Evolutionary conservation across 148 eudicot species (phyloP), one percentile per base, ranked within the genome.

Genomic region (Amaranthus hypochondriacus): DNA sequence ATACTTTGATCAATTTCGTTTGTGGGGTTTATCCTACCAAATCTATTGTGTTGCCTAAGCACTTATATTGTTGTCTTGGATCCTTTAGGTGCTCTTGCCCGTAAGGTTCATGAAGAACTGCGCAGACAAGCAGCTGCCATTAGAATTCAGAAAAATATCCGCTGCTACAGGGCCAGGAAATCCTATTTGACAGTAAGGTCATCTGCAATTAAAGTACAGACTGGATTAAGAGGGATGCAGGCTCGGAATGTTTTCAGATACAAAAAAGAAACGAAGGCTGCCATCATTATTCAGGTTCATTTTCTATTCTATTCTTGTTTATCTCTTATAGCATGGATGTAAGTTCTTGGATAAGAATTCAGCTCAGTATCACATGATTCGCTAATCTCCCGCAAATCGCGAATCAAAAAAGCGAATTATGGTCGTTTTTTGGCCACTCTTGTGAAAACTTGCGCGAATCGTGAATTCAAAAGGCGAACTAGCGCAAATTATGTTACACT

Each of bases 141-240:
- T 76, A 90, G 81, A 81, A 90, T 96, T 74, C 99, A 96, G 76
- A 96, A 85, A 90, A 80, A 87, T 68, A 90, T 86, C 91, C 85
- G 94, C 44, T 69, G 95, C 61, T 73, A 74, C 70, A 76, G 82
- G 73, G 85, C 86, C 49, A 69, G 89, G 76, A 84, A 79, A 76
- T 86, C 94, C 48, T 96, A 87, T 80, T 14, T 28, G 64, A 77
- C 72, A 54, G 62, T 86, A 51, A 86, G 80, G 76, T 56, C 55
- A 49, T 86, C 97, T 75, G 90, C 94, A 59, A 81, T 92, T 56
- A 71, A 75, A 65, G 70, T 96, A 77, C 97, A 96, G 79, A 86
- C 94, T 73, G 99, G 96, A 76, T 83, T 92, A 79, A 86, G 99
- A 82, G 91, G 89, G 62, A 92, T 96, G 99, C 81, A 83, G 81